phyloP scores from a whole-genome alignment of 2,329 filamentous ascomycete genomes.

The Rhexocercosporidium sp. region DNA sequence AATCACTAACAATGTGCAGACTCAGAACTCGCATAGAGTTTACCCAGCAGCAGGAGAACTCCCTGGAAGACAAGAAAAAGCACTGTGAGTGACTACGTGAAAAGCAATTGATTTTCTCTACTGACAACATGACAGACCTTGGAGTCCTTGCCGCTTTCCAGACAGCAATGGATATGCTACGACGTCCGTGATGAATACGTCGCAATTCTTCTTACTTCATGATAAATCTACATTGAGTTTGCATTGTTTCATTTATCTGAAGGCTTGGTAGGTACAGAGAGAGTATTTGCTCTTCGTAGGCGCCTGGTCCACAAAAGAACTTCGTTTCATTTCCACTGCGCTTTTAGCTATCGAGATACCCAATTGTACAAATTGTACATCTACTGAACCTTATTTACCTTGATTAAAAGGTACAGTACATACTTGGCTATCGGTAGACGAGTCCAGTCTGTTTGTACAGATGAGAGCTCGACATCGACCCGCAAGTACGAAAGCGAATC shows the following conservation, averaged over 20 bases:
- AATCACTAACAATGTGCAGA: conserved; percentile 48
- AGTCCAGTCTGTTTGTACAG: no score
- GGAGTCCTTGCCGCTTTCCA: conserved; percentile 69
- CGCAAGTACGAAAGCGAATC: no score
- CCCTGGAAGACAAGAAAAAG: conserved; percentile 73
- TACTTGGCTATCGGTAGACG: no score
- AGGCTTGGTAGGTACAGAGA: background rate
- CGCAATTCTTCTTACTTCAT: background rate
- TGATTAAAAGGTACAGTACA: no score
- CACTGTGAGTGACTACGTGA: conserved; percentile 68
- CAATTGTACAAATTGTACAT: conserved; percentile 8
- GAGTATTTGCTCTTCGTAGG: background rate
- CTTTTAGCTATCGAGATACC: conserved; percentile 14
- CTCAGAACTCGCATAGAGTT: conserved; percentile 80
- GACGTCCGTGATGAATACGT: background rate
- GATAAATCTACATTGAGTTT: background rate
- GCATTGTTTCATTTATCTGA: background rate
- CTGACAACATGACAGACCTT: conserved; percentile 46
- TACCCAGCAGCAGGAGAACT: conserved; percentile 75
- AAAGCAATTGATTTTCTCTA: background rate
- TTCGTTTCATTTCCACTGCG: no score
- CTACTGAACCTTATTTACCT: background rate
- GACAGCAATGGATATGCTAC: conserved; percentile 55
- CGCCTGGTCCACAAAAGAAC: background rate
- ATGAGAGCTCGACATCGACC: no score